Evolutionary conservation across 352 stramenopile genomes (phyloP), one percentile per base, ranked within the genome.

Genomic region (Phytophthora macrochlamydospora): DNA sequence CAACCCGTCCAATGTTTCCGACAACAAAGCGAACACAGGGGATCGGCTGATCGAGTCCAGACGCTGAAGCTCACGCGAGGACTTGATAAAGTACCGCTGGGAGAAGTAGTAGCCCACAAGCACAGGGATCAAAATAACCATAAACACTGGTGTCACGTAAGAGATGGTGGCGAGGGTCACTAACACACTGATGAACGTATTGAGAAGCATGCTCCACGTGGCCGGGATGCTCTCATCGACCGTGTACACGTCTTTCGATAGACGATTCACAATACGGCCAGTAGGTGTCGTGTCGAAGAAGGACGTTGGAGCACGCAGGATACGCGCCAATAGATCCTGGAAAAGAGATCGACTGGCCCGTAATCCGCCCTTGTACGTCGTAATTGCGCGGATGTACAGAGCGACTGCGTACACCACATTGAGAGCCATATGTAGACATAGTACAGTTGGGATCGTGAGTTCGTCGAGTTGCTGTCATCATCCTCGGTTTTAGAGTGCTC

Each of bases 11-110:
- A 99, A 75, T 35, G 88, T 99, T 77, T 99, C 97, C 0, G 90
- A 91, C 28, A 99, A 73, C 64, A 98, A 73, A 9, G 91, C 87
- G 73, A 98, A 99, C n/a, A 99, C 91, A 14, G 98, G 97, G 42
- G 92, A 92, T 38, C 84, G 83, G 52, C 75, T 91, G 63, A 99
- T 89, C 4, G 92, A 97, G 69, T 99, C 97, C 32, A 99, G 82
- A 45, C 97, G 89, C 79, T 99, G 98, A 3, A 99, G 74, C 63
- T 99, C 97, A 18, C 87, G 81, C 59, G 90, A 88, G 2, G 82
- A 95, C 59, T 85, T 88, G 67, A 98, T 94, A 67, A 98, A 98
- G 69, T 98, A 99, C 12, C 94, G 95, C 78, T 91, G 83, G 4
- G 83, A 90, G 44, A 79, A 65, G 60, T 89, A 91, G 67, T 90